A percentile compares a stretch with the other conserved stretches of the same genome.
Conservation (phyloP, 2,329 filamentous ascomycete genomes). For the Colletotrichum truncatum region DNA sequence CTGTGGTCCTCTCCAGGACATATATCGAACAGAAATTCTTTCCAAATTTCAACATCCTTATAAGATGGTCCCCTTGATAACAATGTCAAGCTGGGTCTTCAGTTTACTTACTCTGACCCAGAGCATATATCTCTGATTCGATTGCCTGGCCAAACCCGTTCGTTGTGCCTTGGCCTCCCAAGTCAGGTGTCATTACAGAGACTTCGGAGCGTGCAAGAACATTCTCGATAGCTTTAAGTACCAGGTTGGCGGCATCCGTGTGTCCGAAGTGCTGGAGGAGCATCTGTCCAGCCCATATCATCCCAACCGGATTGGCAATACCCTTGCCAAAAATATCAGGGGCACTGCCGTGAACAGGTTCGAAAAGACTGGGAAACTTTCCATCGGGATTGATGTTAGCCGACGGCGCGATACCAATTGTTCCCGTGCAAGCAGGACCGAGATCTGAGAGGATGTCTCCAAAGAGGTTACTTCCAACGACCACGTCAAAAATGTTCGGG, state of each 20-base stretch:
- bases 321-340: constrained; percentile 79
- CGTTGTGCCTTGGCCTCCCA: constrained; percentile 40
- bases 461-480: constrained; percentile 70
- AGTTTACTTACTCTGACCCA: background rate
- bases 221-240: constrained; percentile 69
- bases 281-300: constrained; percentile 77
- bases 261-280: constrained; percentile 72
- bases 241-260: constrained; percentile 54
- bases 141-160: constrained; percentile 34
- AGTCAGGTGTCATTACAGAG: constrained; percentile 40
- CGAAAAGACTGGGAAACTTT: constrained; percentile 66
- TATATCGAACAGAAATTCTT: too few species aligned
- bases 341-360: constrained; percentile 78
- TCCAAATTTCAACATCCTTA: too few species aligned
- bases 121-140: constrained; percentile 32
- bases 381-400: constrained; percentile 71
- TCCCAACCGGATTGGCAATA: constrained; percentile 77
- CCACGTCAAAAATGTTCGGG: constrained; percentile 67
- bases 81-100: background rate
- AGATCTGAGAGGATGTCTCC: constrained; percentile 77
- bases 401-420: constrained; percentile 77
- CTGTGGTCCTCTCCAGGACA: too few species aligned
- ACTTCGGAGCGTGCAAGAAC: constrained; percentile 61
- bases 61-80: too few species aligned
- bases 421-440: constrained; percentile 74